A percentile compares a stretch with the other conserved stretches of the same genome.
phyloP scores from a whole-genome alignment of 2,329 filamentous ascomycete genomes.

The Xylaria sp. region DNA sequence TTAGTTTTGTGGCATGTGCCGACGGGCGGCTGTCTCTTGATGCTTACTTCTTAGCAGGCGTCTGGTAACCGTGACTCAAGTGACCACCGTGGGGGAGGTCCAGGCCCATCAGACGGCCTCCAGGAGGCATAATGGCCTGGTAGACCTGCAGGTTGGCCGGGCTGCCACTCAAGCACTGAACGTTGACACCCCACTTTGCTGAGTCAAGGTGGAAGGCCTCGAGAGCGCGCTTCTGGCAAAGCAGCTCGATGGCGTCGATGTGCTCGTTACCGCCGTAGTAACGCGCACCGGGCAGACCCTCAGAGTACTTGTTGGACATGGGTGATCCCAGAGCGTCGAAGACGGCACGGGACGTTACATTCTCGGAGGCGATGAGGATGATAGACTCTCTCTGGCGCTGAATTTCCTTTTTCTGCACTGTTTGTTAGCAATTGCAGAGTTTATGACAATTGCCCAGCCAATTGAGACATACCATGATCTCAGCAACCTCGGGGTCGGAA shows the following conservation, averaged over 20 bases:
- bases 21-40: constrained; percentile 57
- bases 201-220: constrained; percentile 88
- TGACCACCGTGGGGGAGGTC: constrained; percentile 95
- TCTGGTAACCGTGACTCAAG: constrained; percentile 97
- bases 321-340: constrained; percentile 95
- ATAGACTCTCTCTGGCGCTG: constrained; percentile 98
- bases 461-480: constrained; percentile 83
- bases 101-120: constrained; percentile 96
- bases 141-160: constrained; percentile 98
- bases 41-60: constrained; percentile 79
- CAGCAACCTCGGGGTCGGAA: constrained; percentile 90
- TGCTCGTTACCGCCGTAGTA: constrained; percentile 99
- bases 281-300: constrained; percentile 96
- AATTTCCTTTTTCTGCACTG: constrained; percentile 81
- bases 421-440: background rate
- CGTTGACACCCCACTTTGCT: constrained; percentile 97
- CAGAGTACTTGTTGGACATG: constrained; percentile 99
- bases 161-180: constrained; percentile 91
- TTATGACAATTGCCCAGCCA: background rate
- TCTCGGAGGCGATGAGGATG: constrained; percentile 98
- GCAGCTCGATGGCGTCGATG: constrained; percentile 95
- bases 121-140: constrained; percentile 94
- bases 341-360: constrained; percentile 97
- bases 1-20: constrained; percentile 30
- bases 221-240: constrained; percentile 94